Evolutionary conservation across 2,329 filamentous ascomycete genomes (phyloP), one percentile per base, ranked within the genome.

Genomic region (Metarhizium anisopliae): DNA sequence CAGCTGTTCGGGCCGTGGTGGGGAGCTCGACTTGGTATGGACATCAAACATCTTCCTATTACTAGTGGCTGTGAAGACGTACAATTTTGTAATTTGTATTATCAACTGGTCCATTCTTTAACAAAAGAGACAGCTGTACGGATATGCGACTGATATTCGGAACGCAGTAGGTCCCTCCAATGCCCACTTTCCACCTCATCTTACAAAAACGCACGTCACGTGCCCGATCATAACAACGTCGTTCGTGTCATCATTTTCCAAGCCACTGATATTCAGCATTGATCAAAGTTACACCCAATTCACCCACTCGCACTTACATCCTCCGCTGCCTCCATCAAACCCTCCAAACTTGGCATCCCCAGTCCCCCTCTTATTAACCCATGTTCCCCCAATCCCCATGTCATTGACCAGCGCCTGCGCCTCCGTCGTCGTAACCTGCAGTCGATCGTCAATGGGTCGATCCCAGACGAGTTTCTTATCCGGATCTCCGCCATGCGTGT

Each of bases 281-380:
- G 18, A 18, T 20, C 42, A 45, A 45, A 13, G 29, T 50, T 35
- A 57, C 20, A 61, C 59, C 69, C 69, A 83, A 58, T 86, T 86
- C 55, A 75, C 72, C 80, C 82, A 86, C 61, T 77, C 72, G 65
- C 83, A 86, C 67, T 71, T 75, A 64, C 83, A 86, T 1, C 84
- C 84, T 16, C 83, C 82, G 1, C 74, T 78, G 42, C 83, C 84
- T 25, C 84, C 84, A 65, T 87, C 83, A 60, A 81, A 78, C 1
- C 83, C 84, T 2, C 84, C 84, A 56, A 80, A 71, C 30, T 71
- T 75, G 11, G 68, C 61, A 58, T 83, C 72, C 1, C 66, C 69
- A 25, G 70, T 67, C 2, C 68, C 71, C 10, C 75, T 70, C 11
- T 72, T 72, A 63, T 86, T 86, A 55, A 86, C 70, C 59, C 78